Evolutionary conservation across 2,329 filamentous ascomycete genomes (phyloP), one percentile per base, ranked within the genome.

Genomic region (Phialophora macrospora): DNA sequence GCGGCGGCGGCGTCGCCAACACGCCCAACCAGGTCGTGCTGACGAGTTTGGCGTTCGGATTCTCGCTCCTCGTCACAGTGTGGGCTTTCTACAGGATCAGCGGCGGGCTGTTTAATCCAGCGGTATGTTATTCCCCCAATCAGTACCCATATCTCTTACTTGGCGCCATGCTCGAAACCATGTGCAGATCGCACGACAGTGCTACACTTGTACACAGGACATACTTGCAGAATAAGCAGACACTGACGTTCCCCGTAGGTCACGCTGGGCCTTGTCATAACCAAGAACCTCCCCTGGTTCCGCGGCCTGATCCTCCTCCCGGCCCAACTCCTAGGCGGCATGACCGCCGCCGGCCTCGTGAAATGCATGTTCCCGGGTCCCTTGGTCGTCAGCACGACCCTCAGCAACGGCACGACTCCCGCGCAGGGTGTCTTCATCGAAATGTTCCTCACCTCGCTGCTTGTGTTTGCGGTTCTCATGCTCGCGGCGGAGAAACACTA

Each of bases 401-500:
- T 90, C 1, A 79, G 80, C 1, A 77, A 78, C 11, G 83, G 81
- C 12, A 79, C 83, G 1, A 84, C 79, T 59, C 78, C 82, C 4
- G 79, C 79, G 0, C 87, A 85, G 63, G 88, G 88, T 3, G 79
- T 90, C 55, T 89, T 90, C 72, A 83, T 90, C 57, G 88, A 90
- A 75, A 83, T 87, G 78, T 87, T 90, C 72, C 79, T 89, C 38
- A 90, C 88, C 0, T 78, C 84, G 0, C 82, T 88, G 72, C 79
- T 90, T 12, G 83, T 89, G 7, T 80, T 90, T 59, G 84, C 87
- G 4, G 84, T 90, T 32, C 85, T 88, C 74, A 89, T 91, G 84
- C 81, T 91, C 49, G 89, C 89, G 0, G 85, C 87, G 2, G 88
- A 91, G 74, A 91, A 93, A 77, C 89, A 92, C 75, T 86, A 87